Conservation (phyloP, 176 grass and related monocot genomes). For the Aegilops sharonensis region DNA sequence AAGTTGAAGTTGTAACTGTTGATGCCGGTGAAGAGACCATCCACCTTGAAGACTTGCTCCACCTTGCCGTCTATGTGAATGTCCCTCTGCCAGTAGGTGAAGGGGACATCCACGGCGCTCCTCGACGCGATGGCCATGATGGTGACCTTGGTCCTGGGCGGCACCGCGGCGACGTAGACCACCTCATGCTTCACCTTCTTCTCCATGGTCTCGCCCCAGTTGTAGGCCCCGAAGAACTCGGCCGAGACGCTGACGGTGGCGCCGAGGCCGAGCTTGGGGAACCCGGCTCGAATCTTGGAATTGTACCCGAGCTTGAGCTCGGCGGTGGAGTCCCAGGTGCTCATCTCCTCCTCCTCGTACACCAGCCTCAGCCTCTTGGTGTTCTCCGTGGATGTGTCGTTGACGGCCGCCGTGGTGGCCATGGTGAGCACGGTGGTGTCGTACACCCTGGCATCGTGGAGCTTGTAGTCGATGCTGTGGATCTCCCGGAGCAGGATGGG, state of each 20-base stretch:
- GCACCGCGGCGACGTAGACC: not conserved
- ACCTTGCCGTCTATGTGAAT: not conserved
- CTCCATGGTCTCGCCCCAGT: not conserved
- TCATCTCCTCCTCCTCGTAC: not conserved
- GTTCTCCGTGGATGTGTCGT: not conserved
- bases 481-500: not conserved
- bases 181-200: not conserved
- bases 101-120: not conserved
- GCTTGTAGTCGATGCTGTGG: not conserved
- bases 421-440: not conserved
- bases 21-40: not conserved
- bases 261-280: not conserved
- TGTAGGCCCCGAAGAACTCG: not conserved
- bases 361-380: not conserved
- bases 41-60: not conserved
- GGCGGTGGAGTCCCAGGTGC: not conserved
- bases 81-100: not conserved
- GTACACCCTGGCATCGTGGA: not conserved
- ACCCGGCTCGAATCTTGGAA: not conserved
- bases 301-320: not conserved
- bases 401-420: not conserved
- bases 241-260: not conserved
- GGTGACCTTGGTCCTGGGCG: not conserved
- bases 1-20: not conserved
- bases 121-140: not conserved